A percentile compares a stretch with the other conserved stretches of the same genome.
These are phyloP conservation scores for Amphicarpaea edgeworthii DNA, from an alignment of 306 rosid species.

Conservation along the genomic window DNA sequence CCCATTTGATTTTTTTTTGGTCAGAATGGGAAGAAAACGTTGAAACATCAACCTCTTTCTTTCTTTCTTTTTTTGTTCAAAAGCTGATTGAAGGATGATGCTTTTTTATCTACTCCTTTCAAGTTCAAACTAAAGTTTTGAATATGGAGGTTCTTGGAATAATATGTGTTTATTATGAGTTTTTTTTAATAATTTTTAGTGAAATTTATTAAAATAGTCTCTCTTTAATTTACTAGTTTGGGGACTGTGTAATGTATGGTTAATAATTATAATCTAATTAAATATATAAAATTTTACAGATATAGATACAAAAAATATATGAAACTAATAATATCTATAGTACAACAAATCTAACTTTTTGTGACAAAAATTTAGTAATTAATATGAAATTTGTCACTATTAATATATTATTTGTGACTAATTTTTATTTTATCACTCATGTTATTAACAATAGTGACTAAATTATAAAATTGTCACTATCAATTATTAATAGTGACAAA, in stretches of 20 bases:
- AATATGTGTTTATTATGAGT: background rate
- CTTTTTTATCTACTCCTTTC: background rate
- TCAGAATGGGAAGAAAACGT: conserved; percentile 49
- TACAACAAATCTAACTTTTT: too few relatives aligned
- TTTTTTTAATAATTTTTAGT: background rate
- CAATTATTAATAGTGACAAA: too few relatives aligned
- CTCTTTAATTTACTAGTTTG: background rate
- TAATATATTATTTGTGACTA: too few relatives aligned
- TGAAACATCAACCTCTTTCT: conserved; percentile 19
- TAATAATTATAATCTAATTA: background rate
- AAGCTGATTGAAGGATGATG: background rate
- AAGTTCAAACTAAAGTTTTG: conserved; percentile 18
- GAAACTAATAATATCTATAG: background rate
- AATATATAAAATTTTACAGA: background rate
- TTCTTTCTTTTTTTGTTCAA: background rate
- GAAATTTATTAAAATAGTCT: background rate
- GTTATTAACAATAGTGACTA: too few relatives aligned
- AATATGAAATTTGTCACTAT: too few relatives aligned
- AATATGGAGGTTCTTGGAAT: background rate
- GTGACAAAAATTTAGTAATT: too few relatives aligned
- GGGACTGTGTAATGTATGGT: background rate
- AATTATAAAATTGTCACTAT: too few relatives aligned
- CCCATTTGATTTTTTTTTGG: conserved; percentile 48
- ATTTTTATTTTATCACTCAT: too few relatives aligned
- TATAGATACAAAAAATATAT: background rate